phyloP scores from a whole-genome alignment of 768 basidiomycete species.

The Lactarius evosmus region DNA sequence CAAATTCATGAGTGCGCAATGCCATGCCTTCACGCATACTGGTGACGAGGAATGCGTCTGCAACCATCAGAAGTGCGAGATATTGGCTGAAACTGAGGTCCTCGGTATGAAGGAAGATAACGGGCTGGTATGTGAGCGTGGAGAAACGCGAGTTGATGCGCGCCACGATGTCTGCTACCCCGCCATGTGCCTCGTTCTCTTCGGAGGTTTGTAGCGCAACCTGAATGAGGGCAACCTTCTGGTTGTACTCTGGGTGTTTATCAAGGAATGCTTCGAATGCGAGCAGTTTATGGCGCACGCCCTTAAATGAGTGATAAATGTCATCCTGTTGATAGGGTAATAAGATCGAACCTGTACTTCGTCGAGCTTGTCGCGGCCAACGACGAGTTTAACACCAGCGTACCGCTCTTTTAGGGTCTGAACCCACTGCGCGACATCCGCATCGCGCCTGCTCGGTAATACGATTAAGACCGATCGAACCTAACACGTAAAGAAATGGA shows the following conservation, averaged over 20 bases:
- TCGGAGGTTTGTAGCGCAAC: slow-evolving; percentile 82
- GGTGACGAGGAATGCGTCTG: slow-evolving; percentile 82
- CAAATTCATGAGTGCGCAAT: slow-evolving; percentile 73
- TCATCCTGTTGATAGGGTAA: slow-evolving; percentile 38
- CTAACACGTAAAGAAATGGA: neutral
- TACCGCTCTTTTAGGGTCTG: slow-evolving; percentile 76
- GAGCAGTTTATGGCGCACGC: slow-evolving; percentile 77
- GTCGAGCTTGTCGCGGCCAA: slow-evolving; percentile 86
- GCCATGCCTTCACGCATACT: slow-evolving; percentile 90
- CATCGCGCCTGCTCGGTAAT: slow-evolving; percentile 49
- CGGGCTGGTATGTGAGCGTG: slow-evolving; percentile 81
- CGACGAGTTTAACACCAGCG: slow-evolving; percentile 80
- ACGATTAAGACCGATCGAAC: slow-evolving; percentile 7
- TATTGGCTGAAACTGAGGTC: slow-evolving; percentile 86
- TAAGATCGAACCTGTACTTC: slow-evolving; percentile 47
- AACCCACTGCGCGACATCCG: slow-evolving; percentile 83
- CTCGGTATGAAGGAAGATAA: slow-evolving; percentile 81
- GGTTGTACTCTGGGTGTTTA: slow-evolving; percentile 73
- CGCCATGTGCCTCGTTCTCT: slow-evolving; percentile 68
- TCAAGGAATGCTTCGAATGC: slow-evolving; percentile 83
- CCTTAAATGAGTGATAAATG: slow-evolving; percentile 35
- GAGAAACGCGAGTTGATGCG: slow-evolving; percentile 82
- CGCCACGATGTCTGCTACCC: slow-evolving; percentile 71
- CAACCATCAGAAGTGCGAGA: slow-evolving; percentile 73
- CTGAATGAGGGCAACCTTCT: slow-evolving; percentile 82